Conservation (phyloP, 495 filamentous ascomycete species). For the Pyronema omphalodes region DNA sequence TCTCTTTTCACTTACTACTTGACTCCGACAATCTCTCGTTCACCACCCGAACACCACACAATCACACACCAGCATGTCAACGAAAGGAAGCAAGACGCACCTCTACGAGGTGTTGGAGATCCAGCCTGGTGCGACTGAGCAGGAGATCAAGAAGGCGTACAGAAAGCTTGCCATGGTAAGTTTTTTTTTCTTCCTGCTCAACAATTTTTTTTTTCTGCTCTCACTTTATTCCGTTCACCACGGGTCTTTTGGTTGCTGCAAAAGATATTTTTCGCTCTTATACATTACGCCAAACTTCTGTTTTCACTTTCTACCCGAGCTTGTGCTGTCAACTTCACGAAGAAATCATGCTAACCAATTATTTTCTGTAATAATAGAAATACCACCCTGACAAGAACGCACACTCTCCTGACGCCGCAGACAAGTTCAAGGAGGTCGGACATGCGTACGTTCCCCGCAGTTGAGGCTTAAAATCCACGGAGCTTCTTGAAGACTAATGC, state of each 20-base stretch:
- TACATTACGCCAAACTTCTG: background rate
- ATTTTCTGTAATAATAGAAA: constrained; percentile 13
- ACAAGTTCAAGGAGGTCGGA: constrained; percentile 96
- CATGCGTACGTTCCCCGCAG: constrained; percentile 35
- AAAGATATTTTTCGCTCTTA: background rate
- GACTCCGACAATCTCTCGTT: background rate
- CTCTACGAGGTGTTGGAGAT: constrained; percentile 52
- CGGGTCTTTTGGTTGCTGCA: background rate
- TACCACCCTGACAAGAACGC: constrained; percentile 70
- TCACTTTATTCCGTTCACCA: background rate
- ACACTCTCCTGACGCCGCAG: constrained; percentile 77
- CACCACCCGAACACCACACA: background rate
- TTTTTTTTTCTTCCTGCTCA: background rate
- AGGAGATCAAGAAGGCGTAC: constrained; percentile 74
- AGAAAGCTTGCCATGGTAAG: constrained; percentile 47
- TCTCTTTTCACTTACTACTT: background rate
- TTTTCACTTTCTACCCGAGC: background rate
- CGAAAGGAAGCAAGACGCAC: constrained; percentile 25
- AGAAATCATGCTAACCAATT: background rate
- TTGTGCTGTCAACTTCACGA: background rate
- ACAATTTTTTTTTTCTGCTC: background rate
- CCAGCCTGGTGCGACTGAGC: constrained; percentile 44
- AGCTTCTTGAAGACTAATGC: background rate
- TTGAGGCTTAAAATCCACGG: background rate
- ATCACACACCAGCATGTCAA: constrained; percentile 13